Base-by-base conservation (phyloP, 129 eudicot species). In the Chrysanthemum makinoi region DNA sequence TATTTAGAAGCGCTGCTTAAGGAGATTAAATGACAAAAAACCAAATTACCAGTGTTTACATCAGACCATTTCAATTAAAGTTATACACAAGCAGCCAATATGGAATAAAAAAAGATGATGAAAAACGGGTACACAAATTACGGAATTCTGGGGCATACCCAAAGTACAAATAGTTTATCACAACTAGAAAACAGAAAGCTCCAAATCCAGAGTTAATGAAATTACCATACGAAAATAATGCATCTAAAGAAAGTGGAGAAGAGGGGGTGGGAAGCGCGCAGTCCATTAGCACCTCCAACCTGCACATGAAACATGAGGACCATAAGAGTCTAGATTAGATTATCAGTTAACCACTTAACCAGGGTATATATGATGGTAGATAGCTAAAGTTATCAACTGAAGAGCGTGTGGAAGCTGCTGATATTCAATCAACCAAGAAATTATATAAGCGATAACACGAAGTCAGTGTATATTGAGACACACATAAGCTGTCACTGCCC, bases 31-130 rank as follows among this genome's bases (percentile, higher is more conserved):
- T n/a, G n/a, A n/a, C n/a, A n/a, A n/a, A n/a, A n/a, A n/a, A n/a
- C n/a, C n/a, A n/a, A n/a, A n/a, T n/a, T n/a, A n/a, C n/a, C n/a
- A n/a, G n/a, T n/a, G n/a, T n/a, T n/a, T 69, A 77, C 49, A 69
- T 64, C 65, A 56, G 74, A 56, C 16, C 16, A 43, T 54, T 66
- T 22, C 43, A 74, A 10, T 51, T 24, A n/a, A 77, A 77, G 49
- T 67, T 76, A 77, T 77, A 50, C 75, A 77, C 80, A 77, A 69
- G 58, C 75, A 69, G 18, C 75, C 58, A 49, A 68, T 68, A 49
- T 49, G 69, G 53, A 76, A 52, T 1, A 22, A 22, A 22, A n/a
- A 46, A 22, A 58, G 39, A 63, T 19, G 20, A 7, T 15, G 39
- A 28, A 10, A 61, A 77, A 55, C 7, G 56, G 28, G 62, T 49